A percentile compares a stretch with the other conserved stretches of the same genome.
Conservation (phyloP, 2,329 filamentous ascomycete species). For the Penicillium aurantiogriseum region DNA sequence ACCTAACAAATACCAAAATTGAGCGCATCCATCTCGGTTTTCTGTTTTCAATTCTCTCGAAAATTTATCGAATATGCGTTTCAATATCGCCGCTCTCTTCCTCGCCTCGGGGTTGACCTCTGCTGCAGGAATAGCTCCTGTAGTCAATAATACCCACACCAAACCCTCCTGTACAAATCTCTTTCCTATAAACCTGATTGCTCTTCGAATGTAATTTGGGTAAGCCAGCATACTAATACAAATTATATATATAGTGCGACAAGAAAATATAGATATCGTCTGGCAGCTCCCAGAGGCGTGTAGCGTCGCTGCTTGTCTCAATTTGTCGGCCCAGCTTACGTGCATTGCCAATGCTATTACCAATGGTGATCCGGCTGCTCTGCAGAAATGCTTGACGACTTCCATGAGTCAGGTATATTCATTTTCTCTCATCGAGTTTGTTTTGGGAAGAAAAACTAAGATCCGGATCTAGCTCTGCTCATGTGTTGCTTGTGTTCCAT, state of each 20-base stretch:
- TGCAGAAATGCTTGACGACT: slow-evolving; percentile 17
- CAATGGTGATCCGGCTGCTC: slow-evolving; percentile 14
- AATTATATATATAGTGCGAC: slow-evolving; percentile 8
- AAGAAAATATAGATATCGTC: slow-evolving; percentile 15
- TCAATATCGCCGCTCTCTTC: slow-evolving; percentile 8
- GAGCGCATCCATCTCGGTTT: not conserved
- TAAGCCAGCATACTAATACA: not conserved
- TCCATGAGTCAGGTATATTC: slow-evolving; percentile 15
- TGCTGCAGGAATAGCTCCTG: not conserved
- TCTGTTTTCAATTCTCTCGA: not conserved
- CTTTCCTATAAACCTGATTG: not conserved
- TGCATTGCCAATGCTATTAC: slow-evolving; percentile 20
- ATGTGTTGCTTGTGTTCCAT: slow-evolving; percentile 21
- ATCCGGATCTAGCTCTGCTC: slow-evolving; percentile 17
- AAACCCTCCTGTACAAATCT: not conserved
- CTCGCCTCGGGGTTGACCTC: slow-evolving; percentile 8
- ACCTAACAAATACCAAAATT: not conserved
- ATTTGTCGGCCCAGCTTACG: slow-evolving; percentile 14
- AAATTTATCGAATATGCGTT: slow-evolving; percentile 13
- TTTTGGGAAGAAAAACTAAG: not conserved
- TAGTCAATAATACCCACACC: not conserved
- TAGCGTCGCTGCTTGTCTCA: slow-evolving; percentile 19
- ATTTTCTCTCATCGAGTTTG: not conserved
- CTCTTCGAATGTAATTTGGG: not conserved
- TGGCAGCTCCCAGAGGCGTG: slow-evolving; percentile 18